Evolutionary conservation across 2,329 filamentous ascomycete genomes (phyloP).

Genomic region (Nigrospora oryzae): DNA sequence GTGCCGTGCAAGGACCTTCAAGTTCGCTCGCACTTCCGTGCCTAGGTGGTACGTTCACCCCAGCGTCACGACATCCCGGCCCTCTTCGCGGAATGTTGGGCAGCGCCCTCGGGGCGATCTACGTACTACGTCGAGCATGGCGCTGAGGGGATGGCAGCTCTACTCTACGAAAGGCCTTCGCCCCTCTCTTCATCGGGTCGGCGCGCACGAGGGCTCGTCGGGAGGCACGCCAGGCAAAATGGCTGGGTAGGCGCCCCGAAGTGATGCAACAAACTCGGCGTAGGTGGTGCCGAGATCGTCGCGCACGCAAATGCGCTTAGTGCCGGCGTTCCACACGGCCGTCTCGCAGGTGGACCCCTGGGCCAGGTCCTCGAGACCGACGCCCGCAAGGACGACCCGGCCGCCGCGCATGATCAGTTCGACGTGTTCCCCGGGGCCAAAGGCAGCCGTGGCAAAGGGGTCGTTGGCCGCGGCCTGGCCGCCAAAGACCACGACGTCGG

Average conservation of each 20-base stretch:
- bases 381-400: slow-evolving; percentile 10
- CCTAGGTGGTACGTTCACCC: too few species aligned
- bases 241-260: slow-evolving; percentile 16
- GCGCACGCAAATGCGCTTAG: slow-evolving; percentile 12
- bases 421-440: slow-evolving; percentile 10
- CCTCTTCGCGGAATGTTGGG: too few species aligned
- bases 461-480: slow-evolving; percentile 3
- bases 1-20: too few species aligned
- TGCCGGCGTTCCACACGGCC: slow-evolving; percentile 7
- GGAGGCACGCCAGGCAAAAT: slow-evolving; percentile 29
- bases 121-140: too few species aligned
- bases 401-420: slow-evolving; percentile 19
- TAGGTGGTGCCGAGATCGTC: slow-evolving; percentile 15
- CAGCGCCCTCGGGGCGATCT: too few species aligned
- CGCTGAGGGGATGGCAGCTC: too few species aligned
- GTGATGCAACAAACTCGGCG: slow-evolving; percentile 8
- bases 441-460: slow-evolving; percentile 12
- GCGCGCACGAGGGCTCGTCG: slow-evolving; percentile 18
- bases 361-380: slow-evolving; percentile 5
- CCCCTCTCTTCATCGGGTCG: slow-evolving; percentile 5
- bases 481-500: slow-evolving; percentile 34
- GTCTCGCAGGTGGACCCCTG: slow-evolving; percentile 8
- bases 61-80: too few species aligned
- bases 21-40: too few species aligned
- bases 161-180: too few species aligned